Percentiles rank a stretch among this genome's conserved stretches.
These are phyloP conservation scores for Hygrocybe coccinea DNA, from an alignment of 768 basidiomycete species.

Conservation along the genomic window DNA sequence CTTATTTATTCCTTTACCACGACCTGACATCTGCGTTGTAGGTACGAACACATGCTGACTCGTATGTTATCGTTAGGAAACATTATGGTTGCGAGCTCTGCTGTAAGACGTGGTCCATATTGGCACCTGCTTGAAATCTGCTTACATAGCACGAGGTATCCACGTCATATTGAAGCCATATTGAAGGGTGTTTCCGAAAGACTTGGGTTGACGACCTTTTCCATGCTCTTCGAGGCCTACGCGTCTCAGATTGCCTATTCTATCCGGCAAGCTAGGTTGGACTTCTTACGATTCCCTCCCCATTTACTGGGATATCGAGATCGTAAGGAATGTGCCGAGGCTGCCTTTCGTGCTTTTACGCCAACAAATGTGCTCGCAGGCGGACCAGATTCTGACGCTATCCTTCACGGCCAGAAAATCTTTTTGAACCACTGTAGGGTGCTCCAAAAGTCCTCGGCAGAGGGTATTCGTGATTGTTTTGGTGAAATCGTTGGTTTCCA, in stretches of 20 bases:
- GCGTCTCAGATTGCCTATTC: constrained; percentile 71
- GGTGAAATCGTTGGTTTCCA: constrained; percentile 64
- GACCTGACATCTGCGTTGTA: constrained; percentile 24
- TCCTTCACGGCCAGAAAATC: constrained; percentile 35
- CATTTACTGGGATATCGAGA: constrained; percentile 71
- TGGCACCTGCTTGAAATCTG: constrained; percentile 82
- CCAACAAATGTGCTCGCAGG: constrained; percentile 57
- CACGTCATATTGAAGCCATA: constrained; percentile 43
- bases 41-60: constrained; percentile 73
- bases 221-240: constrained; percentile 72
- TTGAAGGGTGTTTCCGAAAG: constrained; percentile 58
- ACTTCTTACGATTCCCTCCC: constrained; percentile 62
- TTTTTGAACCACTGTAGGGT: constrained; percentile 63
- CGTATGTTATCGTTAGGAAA: constrained; percentile 68
- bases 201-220: constrained; percentile 58
- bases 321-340: constrained; percentile 59
- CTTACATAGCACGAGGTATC: constrained; percentile 36
- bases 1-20: background rate
- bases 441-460: constrained; percentile 41
- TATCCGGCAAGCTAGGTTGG: constrained; percentile 45
- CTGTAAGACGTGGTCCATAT: constrained; percentile 74
- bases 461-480: constrained; percentile 61
- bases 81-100: constrained; percentile 73
- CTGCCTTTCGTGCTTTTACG: constrained; percentile 62
- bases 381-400: constrained; percentile 24